phyloP scores from a whole-genome alignment of 2,329 filamentous ascomycete genomes.

The Magnaporthales sp. region DNA sequence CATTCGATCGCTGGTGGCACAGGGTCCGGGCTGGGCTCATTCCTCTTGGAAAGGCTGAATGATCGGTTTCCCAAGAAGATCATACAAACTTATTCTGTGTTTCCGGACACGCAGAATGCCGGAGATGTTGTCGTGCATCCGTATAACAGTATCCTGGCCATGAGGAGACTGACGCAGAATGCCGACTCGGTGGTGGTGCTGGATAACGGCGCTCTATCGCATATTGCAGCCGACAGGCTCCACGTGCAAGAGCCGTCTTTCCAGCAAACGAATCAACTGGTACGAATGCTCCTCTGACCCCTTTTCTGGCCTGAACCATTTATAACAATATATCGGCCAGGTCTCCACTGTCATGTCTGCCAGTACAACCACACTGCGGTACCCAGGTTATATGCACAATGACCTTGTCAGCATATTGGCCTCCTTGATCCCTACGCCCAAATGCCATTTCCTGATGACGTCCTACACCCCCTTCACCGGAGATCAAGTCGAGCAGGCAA shows the following conservation, averaged over 20 bases:
- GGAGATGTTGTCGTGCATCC: slow-evolving; percentile 94
- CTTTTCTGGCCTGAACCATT: not conserved
- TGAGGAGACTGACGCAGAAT: slow-evolving; percentile 87
- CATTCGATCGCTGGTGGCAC: slow-evolving; percentile 97
- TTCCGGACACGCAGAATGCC: slow-evolving; percentile 82
- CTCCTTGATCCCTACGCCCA: slow-evolving; percentile 88
- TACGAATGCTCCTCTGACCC: slow-evolving; percentile 26
- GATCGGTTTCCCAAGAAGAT: slow-evolving; percentile 98
- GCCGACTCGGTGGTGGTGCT: slow-evolving; percentile 96
- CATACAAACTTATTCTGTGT: slow-evolving; percentile 98
- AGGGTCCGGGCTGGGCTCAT: slow-evolving; percentile 91
- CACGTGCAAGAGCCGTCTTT: slow-evolving; percentile 95
- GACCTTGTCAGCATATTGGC: slow-evolving; percentile 95
- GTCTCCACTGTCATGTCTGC: slow-evolving; percentile 98
- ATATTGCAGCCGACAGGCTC: slow-evolving; percentile 88
- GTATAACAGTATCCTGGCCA: slow-evolving; percentile 91
- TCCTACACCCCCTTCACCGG: slow-evolving; percentile 97
- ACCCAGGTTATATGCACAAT: slow-evolving; percentile 99
- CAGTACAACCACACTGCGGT: slow-evolving; percentile 89
- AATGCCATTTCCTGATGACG: slow-evolving; percentile 97
- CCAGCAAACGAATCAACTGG: slow-evolving; percentile 94
- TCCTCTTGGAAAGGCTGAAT: slow-evolving; percentile 89
- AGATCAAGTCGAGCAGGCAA: slow-evolving; percentile 91
- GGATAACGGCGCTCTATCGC: slow-evolving; percentile 87
- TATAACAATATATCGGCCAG: slow-evolving; percentile 24